Percentiles rank a stretch among this genome's conserved stretches.
phyloP scores from a whole-genome alignment of 495 filamentous ascomycete species.

The Hamigera avellanea region DNA sequence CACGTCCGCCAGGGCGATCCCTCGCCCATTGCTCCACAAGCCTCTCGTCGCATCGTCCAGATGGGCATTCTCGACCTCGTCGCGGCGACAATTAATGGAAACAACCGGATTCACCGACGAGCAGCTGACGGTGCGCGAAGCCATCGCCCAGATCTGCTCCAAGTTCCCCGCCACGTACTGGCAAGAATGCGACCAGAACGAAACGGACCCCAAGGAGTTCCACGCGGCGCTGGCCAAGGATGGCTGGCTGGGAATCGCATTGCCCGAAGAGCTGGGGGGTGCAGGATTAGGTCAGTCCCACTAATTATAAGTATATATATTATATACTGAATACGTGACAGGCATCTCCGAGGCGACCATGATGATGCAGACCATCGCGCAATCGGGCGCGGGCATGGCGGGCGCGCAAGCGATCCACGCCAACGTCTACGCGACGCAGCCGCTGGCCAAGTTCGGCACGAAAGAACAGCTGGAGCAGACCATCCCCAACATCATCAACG shows the following conservation, averaged over 20 bases:
- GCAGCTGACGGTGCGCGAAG: conserved; percentile 60
- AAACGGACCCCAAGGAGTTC: conserved; percentile 59
- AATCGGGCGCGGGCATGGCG: conserved; percentile 66
- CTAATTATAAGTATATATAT: too few species aligned
- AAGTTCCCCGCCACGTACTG: conserved; percentile 56
- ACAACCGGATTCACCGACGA: conserved; percentile 59
- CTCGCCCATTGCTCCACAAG: too few species aligned
- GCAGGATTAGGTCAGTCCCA: conserved; percentile 56
- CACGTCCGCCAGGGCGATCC: too few species aligned
- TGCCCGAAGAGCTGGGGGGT: conserved; percentile 61
- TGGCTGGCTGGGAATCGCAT: conserved; percentile 74
- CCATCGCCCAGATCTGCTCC: conserved; percentile 55
- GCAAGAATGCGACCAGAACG: conserved; percentile 55
- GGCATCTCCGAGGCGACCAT: conserved; percentile 69
- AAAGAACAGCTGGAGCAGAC: conserved; percentile 45
- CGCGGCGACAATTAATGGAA: conserved; percentile 46
- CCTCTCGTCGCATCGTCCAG: too few species aligned
- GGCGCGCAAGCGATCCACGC: conserved; percentile 70
- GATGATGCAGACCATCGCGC: conserved; percentile 76
- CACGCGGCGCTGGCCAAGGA: conserved; percentile 64
- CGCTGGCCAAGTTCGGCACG: conserved; percentile 58
- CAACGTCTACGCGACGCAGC: conserved; percentile 70
- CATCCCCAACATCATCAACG: conserved; percentile 58
- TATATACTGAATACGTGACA: too few species aligned
- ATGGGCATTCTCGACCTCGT: conserved; percentile 19